Evolutionary conservation across 2,329 filamentous ascomycete species (phyloP).

Genomic region (Cladosporium sp.): DNA sequence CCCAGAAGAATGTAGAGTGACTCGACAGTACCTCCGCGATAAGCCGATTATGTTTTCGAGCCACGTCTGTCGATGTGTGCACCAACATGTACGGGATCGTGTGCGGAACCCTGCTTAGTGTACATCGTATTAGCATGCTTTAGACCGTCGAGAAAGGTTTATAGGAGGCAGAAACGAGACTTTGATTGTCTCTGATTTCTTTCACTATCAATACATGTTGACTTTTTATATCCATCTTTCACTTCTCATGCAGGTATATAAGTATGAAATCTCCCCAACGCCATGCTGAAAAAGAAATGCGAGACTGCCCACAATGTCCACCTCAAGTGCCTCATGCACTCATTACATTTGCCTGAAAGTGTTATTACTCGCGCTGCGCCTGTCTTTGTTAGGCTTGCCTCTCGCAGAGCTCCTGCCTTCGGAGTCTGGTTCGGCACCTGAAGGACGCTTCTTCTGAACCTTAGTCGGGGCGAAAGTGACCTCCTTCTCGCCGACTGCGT

Average conservation of each 20-base stretch:
- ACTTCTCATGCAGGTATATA: neutral
- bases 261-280: constrained; percentile 5
- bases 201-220: neutral
- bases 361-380: constrained; percentile 72
- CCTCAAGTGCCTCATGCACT: neutral
- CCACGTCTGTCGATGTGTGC: too few species aligned
- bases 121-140: too few species aligned
- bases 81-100: too few species aligned
- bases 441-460: constrained; percentile 35
- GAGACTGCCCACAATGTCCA: neutral
- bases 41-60: too few species aligned
- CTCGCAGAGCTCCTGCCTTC: constrained; percentile 14
- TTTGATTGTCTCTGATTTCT: too few species aligned
- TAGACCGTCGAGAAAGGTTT: too few species aligned
- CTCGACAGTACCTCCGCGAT: too few species aligned
- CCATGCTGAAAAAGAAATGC: constrained; percentile 9
- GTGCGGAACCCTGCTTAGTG: too few species aligned
- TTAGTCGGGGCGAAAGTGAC: constrained; percentile 68
- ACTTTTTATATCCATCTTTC: neutral
- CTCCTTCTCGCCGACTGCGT: constrained; percentile 53
- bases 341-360: constrained; percentile 63
- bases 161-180: too few species aligned
- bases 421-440: constrained; percentile 14
- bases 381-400: constrained; percentile 38
- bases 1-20: too few species aligned